These are phyloP conservation scores for Strobilomyces echinocephalus DNA, from an alignment of 768 basidiomycete genomes.

Conservation along the genomic window DNA sequence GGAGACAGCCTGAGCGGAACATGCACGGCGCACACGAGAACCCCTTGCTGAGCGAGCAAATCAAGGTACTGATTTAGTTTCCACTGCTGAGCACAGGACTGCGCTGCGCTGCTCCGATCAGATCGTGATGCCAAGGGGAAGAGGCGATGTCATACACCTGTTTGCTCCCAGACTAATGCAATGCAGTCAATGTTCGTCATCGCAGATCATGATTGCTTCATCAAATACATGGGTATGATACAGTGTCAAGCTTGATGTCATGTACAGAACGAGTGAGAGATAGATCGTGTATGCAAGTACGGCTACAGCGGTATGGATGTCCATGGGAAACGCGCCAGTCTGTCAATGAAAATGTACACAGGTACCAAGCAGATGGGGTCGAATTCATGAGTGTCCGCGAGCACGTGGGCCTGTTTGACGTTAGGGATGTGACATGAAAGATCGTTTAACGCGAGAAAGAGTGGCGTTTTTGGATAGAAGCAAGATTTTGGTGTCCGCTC, in stretches of 20 bases:
- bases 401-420: slow-evolving; percentile 12
- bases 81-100: no score
- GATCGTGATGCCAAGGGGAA: no score
- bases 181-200: background rate
- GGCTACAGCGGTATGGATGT: slow-evolving; percentile 26
- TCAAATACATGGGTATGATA: slow-evolving; percentile 27
- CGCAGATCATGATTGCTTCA: slow-evolving; percentile 13
- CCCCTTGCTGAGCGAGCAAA: no score
- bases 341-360: slow-evolving; percentile 1
- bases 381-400: slow-evolving; percentile 20
- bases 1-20: no score
- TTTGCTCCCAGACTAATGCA: no score
- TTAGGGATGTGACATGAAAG: slow-evolving; percentile 29
- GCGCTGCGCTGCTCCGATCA: no score
- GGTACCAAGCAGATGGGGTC: slow-evolving; percentile 1
- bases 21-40: no score
- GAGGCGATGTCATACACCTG: no score
- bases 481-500: slow-evolving; percentile 21
- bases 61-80: no score
- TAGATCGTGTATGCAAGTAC: slow-evolving; percentile 20
- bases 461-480: slow-evolving; percentile 18
- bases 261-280: slow-evolving; percentile 30
- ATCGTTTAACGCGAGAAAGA: slow-evolving; percentile 18
- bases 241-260: slow-evolving; percentile 12
- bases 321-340: slow-evolving; percentile 22